Percentiles rank a stretch among this genome's conserved stretches.
Evolutionary conservation across 1,139 yeast genomes (phyloP).

Genomic region (Magnusiomyces suaveolens): DNA sequence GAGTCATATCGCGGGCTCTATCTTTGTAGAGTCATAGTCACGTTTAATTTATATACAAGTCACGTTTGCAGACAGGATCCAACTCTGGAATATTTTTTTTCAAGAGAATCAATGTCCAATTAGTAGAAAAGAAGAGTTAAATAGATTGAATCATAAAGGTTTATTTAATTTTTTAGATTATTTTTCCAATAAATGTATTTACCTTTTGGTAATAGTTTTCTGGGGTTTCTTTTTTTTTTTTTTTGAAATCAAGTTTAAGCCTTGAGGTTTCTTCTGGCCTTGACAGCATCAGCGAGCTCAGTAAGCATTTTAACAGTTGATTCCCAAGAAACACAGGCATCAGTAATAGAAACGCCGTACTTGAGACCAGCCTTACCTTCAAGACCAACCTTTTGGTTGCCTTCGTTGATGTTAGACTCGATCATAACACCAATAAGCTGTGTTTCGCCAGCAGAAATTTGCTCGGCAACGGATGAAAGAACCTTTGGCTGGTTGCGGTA

Average conservation of each 20-base stretch:
- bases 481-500: slow-evolving; percentile 92
- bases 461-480: slow-evolving; percentile 66
- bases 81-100: too few relatives aligned
- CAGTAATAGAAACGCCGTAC: slow-evolving; percentile 95
- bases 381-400: slow-evolving; percentile 72
- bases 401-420: slow-evolving; percentile 87
- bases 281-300: slow-evolving; percentile 73
- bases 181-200: too few relatives aligned
- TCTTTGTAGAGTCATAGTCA: neutral
- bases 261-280: slow-evolving; percentile 57
- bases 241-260: too few relatives aligned
- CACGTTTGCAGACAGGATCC: too few relatives aligned
- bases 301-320: slow-evolving; percentile 72
- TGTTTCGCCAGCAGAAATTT: slow-evolving; percentile 70
- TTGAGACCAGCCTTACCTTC: slow-evolving; percentile 60
- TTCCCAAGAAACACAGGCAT: slow-evolving; percentile 93
- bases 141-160: too few relatives aligned
- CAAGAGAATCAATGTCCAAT: too few relatives aligned
- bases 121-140: too few relatives aligned
- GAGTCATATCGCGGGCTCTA: too few relatives aligned
- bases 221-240: too few relatives aligned
- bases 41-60: neutral
- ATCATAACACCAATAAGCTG: slow-evolving; percentile 88
- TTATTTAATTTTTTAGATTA: too few relatives aligned
- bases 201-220: too few relatives aligned